A percentile compares a stretch with the other conserved stretches of the same genome.
These are phyloP conservation scores for Fragilaria crotonensis DNA, from an alignment of 108 stramenopile species.

Conservation along the genomic window DNA sequence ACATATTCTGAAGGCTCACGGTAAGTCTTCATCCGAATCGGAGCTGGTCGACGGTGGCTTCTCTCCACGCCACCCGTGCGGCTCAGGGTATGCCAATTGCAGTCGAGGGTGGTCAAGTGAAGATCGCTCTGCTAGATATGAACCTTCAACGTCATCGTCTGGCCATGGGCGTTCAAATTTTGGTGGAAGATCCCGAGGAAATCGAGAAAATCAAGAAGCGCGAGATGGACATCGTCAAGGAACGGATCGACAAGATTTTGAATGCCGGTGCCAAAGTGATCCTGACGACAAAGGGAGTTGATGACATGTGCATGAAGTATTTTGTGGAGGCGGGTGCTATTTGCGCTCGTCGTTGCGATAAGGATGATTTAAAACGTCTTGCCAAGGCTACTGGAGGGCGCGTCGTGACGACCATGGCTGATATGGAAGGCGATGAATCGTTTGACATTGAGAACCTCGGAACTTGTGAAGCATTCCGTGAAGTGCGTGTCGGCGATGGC, in stretches of 20 bases:
- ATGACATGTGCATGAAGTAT: constrained; percentile 99
- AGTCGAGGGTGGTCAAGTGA: constrained; percentile 62
- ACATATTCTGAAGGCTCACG: constrained; percentile 99
- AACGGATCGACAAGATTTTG: constrained; percentile 97
- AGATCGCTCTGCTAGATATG: constrained; percentile 98
- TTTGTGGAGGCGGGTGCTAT: constrained; percentile 98
- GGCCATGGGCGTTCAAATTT: constrained; percentile 96
- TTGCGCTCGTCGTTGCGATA: constrained; percentile 89
- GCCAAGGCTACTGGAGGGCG: constrained; percentile 98
- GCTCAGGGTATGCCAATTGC: constrained; percentile 96
- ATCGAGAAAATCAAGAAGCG: constrained; percentile 95
- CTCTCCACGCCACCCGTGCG: constrained; percentile 89
- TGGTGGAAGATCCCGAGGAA: constrained; percentile 85
- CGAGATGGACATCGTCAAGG: constrained; percentile 99
- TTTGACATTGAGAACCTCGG: constrained; percentile 91
- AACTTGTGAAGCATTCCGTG: constrained; percentile 78
- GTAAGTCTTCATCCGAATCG: constrained; percentile 90
- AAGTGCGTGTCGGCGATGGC: constrained; percentile 97
- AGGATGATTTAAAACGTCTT: constrained; percentile 96
- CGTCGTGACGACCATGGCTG: constrained; percentile 95
- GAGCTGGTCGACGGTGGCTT: constrained; percentile 92
- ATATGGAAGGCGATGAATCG: constrained; percentile 97
- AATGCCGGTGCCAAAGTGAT: constrained; percentile 95
- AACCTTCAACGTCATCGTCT: constrained; percentile 98
- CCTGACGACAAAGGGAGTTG: constrained; percentile 98